phyloP scores from a whole-genome alignment of 1,284 basidiomycete species.

The Heterobasidion annosum region DNA sequence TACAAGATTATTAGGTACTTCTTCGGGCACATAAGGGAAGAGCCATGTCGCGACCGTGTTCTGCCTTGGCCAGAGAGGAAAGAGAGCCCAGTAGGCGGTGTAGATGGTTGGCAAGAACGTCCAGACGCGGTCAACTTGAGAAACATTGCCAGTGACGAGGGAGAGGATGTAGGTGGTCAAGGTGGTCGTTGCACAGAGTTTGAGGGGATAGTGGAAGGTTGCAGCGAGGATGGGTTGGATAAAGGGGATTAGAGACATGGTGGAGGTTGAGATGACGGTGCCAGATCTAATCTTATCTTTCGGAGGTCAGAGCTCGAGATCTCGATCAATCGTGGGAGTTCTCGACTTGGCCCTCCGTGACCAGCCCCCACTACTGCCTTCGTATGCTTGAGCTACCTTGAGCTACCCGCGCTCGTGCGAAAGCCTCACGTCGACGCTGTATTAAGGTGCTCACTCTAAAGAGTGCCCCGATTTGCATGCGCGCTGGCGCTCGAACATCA shows the following conservation, averaged over 20 bases:
- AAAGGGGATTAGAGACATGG: background rate
- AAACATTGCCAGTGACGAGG: slow-evolving; percentile 70
- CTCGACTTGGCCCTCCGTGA: too few species aligned
- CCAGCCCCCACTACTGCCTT: too few species aligned
- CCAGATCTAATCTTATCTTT: too few species aligned
- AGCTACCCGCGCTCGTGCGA: too few species aligned
- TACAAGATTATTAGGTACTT: slow-evolving; percentile 31
- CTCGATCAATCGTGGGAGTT: too few species aligned
- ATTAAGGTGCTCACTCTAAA: too few species aligned
- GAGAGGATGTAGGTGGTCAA: slow-evolving; percentile 45
- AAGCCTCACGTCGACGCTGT: too few species aligned
- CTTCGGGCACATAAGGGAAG: slow-evolving; percentile 47
- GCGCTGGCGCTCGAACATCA: too few species aligned
- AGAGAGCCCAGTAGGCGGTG: slow-evolving; percentile 62
- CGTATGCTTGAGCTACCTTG: too few species aligned
- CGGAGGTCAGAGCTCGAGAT: too few species aligned
- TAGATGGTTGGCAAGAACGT: slow-evolving; percentile 74
- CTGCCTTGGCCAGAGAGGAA: slow-evolving; percentile 52
- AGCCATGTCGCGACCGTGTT: slow-evolving; percentile 30
- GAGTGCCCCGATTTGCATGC: too few species aligned
- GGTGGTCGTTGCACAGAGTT: slow-evolving; percentile 46
- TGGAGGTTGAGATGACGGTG: background rate
- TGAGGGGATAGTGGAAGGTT: slow-evolving; percentile 49
- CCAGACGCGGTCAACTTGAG: slow-evolving; percentile 67
- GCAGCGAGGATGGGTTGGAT: slow-evolving; percentile 14